These are phyloP conservation scores for Mycena metata DNA, from an alignment of 768 basidiomycete genomes.

Conservation along the genomic window DNA sequence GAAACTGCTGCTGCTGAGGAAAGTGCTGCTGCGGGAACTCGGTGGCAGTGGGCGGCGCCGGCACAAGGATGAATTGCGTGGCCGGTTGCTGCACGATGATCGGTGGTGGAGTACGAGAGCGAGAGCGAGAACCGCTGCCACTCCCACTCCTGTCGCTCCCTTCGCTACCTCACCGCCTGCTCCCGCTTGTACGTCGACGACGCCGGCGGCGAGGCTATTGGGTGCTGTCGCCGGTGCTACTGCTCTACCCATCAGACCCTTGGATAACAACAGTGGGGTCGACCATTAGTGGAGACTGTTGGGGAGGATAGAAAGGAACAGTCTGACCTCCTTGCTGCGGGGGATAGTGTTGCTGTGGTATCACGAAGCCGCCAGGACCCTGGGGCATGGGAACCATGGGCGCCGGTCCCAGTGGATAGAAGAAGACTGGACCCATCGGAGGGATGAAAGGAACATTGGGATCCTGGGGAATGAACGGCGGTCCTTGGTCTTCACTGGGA, in stretches of 20 bases:
- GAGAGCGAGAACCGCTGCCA: slow-evolving; percentile 27
- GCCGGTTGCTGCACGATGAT: slow-evolving; percentile 21
- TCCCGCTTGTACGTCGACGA: slow-evolving; percentile 15
- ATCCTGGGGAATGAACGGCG: slow-evolving; percentile 41
- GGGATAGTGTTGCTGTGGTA: slow-evolving; percentile 13
- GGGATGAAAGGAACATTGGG: slow-evolving; percentile 37
- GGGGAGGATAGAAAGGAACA: slow-evolving; percentile 14
- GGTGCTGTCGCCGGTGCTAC: slow-evolving; percentile 11
- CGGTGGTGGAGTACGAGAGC: slow-evolving; percentile 12
- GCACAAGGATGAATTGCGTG: slow-evolving; percentile 4
- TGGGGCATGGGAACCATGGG: slow-evolving; percentile 17
- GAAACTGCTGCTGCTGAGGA: no score
- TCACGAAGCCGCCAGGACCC: slow-evolving; percentile 13
- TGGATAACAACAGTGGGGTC: slow-evolving; percentile 10
- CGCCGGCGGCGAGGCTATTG: slow-evolving; percentile 1
- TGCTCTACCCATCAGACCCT: background rate
- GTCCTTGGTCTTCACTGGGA: slow-evolving; percentile 33
- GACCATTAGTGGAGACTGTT: slow-evolving; percentile 20
- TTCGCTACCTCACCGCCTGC: slow-evolving; percentile 2
- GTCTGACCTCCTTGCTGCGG: background rate
- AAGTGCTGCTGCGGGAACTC: slow-evolving; percentile 13
- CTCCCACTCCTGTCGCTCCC: slow-evolving; percentile 37
- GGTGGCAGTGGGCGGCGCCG: slow-evolving; percentile 10
- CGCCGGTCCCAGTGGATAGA: slow-evolving; percentile 4
- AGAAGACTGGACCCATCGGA: slow-evolving; percentile 34